Evolutionary conservation across 495 filamentous ascomycete species (phyloP).

Genomic region (Neurospora sp.): DNA sequence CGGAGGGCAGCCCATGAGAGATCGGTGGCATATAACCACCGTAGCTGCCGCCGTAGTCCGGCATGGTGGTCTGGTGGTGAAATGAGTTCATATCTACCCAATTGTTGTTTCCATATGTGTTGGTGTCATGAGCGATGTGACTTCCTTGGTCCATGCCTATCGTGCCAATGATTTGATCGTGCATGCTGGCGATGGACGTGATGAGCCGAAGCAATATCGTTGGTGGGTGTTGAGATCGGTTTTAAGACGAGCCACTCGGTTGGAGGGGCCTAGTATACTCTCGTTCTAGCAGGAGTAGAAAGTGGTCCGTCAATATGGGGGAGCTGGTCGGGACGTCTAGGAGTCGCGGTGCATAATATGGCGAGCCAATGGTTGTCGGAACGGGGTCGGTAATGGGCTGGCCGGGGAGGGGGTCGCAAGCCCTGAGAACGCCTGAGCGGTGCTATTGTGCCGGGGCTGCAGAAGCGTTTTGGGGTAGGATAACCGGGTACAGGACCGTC

Average conservation of each 20-base stretch:
- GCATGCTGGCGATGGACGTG: slow-evolving; percentile 31
- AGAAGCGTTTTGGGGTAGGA: slow-evolving; percentile 12
- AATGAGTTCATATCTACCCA: slow-evolving; percentile 39
- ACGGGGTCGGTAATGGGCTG: slow-evolving; percentile 20
- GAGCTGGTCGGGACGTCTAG: slow-evolving; percentile 15
- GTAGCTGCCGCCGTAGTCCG: slow-evolving; percentile 32
- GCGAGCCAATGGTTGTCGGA: slow-evolving; percentile 19
- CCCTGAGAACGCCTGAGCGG: slow-evolving; percentile 7
- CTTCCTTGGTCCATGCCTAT: slow-evolving; percentile 39
- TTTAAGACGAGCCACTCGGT: slow-evolving; percentile 12
- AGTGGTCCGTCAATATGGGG: slow-evolving; percentile 15
- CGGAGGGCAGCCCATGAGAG: slow-evolving; percentile 35
- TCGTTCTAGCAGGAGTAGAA: slow-evolving; percentile 10
- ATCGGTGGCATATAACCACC: slow-evolving; percentile 29
- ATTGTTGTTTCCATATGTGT: slow-evolving; percentile 22
- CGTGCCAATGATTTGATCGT: slow-evolving; percentile 39
- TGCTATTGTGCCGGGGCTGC: slow-evolving; percentile 14
- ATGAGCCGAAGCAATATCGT: slow-evolving; percentile 24
- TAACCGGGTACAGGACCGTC: neutral
- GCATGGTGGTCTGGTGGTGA: slow-evolving; percentile 37
- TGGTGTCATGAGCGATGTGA: slow-evolving; percentile 36
- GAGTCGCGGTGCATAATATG: slow-evolving; percentile 23
- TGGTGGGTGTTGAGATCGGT: slow-evolving; percentile 8
- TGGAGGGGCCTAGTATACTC: slow-evolving; percentile 6
- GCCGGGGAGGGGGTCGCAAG: slow-evolving; percentile 13